A percentile compares a stretch with the other conserved stretches of the same genome.
These are phyloP conservation scores for Klebsormidium nitens DNA, from an alignment of 139 green algal species.

Conservation along the genomic window DNA sequence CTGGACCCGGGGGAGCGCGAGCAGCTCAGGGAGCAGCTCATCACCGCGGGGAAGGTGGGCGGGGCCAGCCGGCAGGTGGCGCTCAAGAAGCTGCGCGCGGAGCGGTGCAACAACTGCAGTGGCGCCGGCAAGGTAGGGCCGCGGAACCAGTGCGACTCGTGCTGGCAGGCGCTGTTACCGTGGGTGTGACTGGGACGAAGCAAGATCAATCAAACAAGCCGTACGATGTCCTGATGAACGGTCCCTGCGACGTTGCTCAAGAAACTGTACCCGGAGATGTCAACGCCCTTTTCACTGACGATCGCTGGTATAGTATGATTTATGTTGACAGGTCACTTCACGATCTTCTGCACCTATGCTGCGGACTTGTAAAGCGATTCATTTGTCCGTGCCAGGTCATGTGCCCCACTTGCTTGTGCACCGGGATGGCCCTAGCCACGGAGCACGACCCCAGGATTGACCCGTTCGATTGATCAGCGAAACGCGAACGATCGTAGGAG, in stretches of 20 bases:
- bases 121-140: constrained; percentile 6
- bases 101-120: constrained; percentile 5
- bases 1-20: background rate
- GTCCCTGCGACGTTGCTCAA: no score
- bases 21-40: background rate
- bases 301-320: no score
- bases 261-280: no score
- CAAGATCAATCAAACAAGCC: no score
- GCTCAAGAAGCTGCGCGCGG: background rate
- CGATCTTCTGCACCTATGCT: background rate
- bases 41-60: background rate
- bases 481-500: no score
- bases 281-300: no score
- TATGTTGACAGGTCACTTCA: background rate
- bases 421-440: constrained; percentile 82
- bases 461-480: constrained; percentile 70
- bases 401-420: constrained; percentile 95
- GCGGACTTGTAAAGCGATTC: no score
- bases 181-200: no score
- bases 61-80: background rate
- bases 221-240: no score
- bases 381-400: constrained; percentile 74
- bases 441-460: constrained; percentile 89
- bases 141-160: background rate
- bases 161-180: no score